Percentiles rank a stretch among this genome's conserved stretches.
phyloP scores from a whole-genome alignment of 179 eudicot genomes.

The Carnegiea gigantea region DNA sequence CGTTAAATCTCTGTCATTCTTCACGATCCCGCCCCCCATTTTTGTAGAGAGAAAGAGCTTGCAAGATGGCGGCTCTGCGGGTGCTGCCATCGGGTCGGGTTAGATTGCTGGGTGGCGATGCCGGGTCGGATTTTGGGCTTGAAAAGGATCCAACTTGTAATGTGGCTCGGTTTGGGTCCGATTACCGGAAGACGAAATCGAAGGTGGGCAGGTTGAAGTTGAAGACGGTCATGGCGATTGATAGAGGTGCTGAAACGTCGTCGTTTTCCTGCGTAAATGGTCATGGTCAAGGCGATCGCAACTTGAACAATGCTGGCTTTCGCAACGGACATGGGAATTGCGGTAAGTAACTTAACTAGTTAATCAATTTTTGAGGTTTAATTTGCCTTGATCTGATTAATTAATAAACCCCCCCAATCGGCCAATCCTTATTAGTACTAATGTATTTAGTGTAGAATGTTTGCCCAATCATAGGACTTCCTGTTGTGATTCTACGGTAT shows the following conservation, averaged over 20 bases:
- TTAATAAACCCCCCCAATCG: not conserved
- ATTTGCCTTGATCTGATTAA: not conserved
- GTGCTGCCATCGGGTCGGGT: constrained; percentile 18
- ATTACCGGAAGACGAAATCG: not conserved
- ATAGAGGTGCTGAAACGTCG: constrained; percentile 32
- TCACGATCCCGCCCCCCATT: not conserved
- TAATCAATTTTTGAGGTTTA: not conserved
- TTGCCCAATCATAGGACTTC: not conserved
- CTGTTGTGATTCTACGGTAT: not conserved
- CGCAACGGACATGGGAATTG: constrained; percentile 20
- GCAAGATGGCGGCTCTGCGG: constrained; percentile 27
- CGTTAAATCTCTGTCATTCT: not conserved
- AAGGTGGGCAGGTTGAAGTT: not conserved
- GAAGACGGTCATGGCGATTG: constrained; percentile 16
- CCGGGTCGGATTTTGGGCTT: constrained; percentile 19
- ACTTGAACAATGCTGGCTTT: constrained; percentile 14
- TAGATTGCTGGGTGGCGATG: not conserved
- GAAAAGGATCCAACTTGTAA: not conserved
- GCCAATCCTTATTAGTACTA: not conserved
- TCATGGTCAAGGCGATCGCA: constrained; percentile 19
- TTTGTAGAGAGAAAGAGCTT: not conserved
- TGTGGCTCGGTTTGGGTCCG: constrained; percentile 16
- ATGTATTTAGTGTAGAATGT: too few relatives aligned
- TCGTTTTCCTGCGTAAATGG: constrained; percentile 21
- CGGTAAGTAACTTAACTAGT: not conserved